These are phyloP conservation scores for Botrytis cinerea DNA, from an alignment of 2,329 filamentous ascomycete species.

Conservation along the genomic window DNA sequence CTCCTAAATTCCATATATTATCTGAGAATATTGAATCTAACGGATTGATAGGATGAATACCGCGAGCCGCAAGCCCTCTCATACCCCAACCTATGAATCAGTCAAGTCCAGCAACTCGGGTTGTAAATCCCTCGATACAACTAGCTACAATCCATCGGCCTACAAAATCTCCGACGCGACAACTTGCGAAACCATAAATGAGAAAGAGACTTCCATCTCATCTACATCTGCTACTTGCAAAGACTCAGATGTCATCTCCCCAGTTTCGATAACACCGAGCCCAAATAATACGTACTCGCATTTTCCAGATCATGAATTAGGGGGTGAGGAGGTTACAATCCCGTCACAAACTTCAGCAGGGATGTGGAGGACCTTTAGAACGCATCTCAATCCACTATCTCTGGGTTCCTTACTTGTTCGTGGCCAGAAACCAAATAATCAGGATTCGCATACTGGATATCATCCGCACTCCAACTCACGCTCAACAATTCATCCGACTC, in stretches of 20 bases:
- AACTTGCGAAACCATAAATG: not conserved
- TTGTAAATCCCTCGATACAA: not conserved
- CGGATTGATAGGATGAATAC: not conserved
- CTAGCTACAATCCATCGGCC: not conserved
- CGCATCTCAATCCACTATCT: not conserved
- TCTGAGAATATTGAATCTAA: not conserved
- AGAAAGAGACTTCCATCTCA: not conserved
- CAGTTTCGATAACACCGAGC: not conserved
- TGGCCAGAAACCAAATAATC: not conserved
- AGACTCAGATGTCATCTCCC: not conserved
- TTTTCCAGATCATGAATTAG: not conserved
- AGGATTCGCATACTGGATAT: not conserved
- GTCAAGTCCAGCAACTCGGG: not conserved
- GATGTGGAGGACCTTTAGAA: not conserved
- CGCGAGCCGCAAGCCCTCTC: not conserved
- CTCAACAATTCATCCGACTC: not conserved
- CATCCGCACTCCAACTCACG: not conserved
- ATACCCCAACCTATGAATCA: not conserved
- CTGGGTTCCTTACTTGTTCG: not conserved
- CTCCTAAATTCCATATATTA: not conserved
- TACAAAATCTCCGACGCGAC: not conserved
- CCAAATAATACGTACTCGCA: not conserved
- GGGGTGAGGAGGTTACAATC: fast-evolving
- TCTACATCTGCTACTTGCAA: not conserved
- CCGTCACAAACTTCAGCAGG: not conserved